Conservation (phyloP, 108 stramenopile species). For the Pseudonitzschia delicatissima region DNA sequence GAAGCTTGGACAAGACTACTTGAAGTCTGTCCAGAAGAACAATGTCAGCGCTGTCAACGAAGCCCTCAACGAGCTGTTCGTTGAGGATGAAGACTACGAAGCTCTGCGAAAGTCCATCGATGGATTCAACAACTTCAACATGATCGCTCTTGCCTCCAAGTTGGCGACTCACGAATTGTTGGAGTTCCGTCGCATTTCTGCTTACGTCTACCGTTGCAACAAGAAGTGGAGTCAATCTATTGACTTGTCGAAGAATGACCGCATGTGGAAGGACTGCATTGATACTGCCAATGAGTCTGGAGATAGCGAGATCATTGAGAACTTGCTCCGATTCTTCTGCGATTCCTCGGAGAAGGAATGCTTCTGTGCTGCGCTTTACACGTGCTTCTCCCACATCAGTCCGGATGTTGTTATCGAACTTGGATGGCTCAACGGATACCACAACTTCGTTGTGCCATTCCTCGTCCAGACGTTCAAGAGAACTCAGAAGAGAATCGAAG, state of each 20-base stretch:
- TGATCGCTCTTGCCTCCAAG: constrained; percentile 95
- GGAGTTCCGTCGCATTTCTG: constrained; percentile 99
- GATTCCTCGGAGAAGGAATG: constrained; percentile 97
- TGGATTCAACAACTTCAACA: constrained; percentile 99
- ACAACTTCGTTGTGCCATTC: constrained; percentile 98
- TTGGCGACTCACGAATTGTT: constrained; percentile 97
- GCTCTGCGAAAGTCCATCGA: constrained; percentile 93
- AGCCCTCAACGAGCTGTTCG: constrained; percentile 96
- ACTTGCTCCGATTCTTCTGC: constrained; percentile 97
- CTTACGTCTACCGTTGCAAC: constrained; percentile 98
- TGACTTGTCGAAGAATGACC: constrained; percentile 95
- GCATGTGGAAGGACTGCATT: constrained; percentile 99
- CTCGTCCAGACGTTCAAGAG: constrained; percentile 96
- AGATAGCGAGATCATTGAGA: constrained; percentile 90
- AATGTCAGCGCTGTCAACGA: constrained; percentile 98
- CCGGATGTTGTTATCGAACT: constrained; percentile 98
- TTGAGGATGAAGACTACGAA: constrained; percentile 99
- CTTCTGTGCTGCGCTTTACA: constrained; percentile 96
- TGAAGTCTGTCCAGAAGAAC: constrained; percentile 95
- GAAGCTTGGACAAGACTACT: constrained; percentile 88
- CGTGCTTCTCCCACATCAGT: constrained; percentile 94
- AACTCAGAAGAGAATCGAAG: constrained; percentile 79
- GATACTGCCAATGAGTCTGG: constrained; percentile 97
- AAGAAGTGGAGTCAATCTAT: constrained; percentile 96
- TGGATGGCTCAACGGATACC: constrained; percentile 98